Evolutionary conservation across 176 grass and related monocot species (phyloP).

Genomic region (Oryza australiensis): DNA sequence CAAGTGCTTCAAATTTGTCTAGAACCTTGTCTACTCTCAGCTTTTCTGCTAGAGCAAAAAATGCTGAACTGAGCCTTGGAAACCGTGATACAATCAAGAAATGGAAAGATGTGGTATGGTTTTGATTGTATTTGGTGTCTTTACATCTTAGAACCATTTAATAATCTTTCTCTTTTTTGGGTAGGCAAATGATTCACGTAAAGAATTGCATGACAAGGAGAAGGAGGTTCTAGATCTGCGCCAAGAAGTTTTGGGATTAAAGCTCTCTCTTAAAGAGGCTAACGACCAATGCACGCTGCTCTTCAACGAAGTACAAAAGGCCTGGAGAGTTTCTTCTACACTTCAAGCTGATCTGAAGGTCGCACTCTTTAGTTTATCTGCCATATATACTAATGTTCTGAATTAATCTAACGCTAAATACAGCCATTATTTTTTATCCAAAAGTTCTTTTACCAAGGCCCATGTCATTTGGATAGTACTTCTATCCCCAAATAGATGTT

Average conservation of each 20-base stretch:
- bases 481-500: background rate
- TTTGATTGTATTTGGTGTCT: constrained; percentile 14
- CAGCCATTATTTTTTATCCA: background rate
- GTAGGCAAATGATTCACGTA: constrained; percentile 98
- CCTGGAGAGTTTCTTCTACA: constrained; percentile 87
- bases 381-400: background rate
- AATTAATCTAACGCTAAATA: constrained; percentile 24
- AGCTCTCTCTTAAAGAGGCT: constrained; percentile 81
- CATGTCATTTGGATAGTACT: constrained; percentile 8
- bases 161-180: constrained; percentile 40
- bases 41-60: constrained; percentile 93
- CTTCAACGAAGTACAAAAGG: constrained; percentile 93
- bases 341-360: constrained; percentile 94
- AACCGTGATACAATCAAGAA: constrained; percentile 99
- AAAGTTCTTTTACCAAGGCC: background rate
- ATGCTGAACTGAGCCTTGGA: constrained; percentile 95
- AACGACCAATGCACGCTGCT: constrained; percentile 83
- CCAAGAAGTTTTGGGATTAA: constrained; percentile 75
- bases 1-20: constrained; percentile 90
- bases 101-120: constrained; percentile 97
- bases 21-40: constrained; percentile 84
- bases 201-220: constrained; percentile 91
- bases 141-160: constrained; percentile 11
- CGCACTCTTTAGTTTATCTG: constrained; percentile 18
- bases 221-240: constrained; percentile 79